Evolutionary conservation across 164 flowering plant genomes (phyloP).

Genomic region (Tinospora cordifolia): DNA sequence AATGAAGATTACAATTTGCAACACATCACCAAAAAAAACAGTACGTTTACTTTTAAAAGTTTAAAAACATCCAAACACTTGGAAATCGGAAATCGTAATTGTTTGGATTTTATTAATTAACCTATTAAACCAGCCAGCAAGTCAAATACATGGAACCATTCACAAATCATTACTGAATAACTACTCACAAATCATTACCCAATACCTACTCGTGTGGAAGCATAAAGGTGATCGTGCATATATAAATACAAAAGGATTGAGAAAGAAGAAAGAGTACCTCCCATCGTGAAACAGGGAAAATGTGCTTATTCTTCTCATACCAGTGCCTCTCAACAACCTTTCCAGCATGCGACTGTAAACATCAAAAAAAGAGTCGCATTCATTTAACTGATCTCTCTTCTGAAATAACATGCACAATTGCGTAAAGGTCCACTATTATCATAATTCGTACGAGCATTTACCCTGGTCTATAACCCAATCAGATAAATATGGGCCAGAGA

Average conservation of each 20-base stretch:
- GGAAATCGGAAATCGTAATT: not conserved
- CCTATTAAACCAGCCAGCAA: not conserved
- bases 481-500: no score
- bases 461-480: no score
- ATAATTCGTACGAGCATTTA: no score
- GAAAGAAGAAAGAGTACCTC: conserved; percentile 46
- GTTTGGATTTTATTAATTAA: not conserved
- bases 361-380: conserved; percentile 1
- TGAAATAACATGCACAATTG: not conserved
- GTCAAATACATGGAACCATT: not conserved
- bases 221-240: not conserved
- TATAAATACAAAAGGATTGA: not conserved
- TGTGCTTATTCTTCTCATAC: conserved; percentile 98
- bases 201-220: not conserved
- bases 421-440: no score
- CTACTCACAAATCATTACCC: not conserved
- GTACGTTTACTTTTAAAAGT: no score
- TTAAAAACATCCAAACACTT: no score
- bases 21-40: no score
- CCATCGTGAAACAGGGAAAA: conserved; percentile 99
- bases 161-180: not conserved
- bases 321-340: conserved; percentile 99
- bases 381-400: not conserved
- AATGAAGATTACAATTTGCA: no score
- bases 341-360: conserved; percentile 89